A percentile compares a stretch with the other conserved stretches of the same genome.
Conservation (phyloP, 2,329 filamentous ascomycete species). For the Chrysoporthe puriensis region DNA sequence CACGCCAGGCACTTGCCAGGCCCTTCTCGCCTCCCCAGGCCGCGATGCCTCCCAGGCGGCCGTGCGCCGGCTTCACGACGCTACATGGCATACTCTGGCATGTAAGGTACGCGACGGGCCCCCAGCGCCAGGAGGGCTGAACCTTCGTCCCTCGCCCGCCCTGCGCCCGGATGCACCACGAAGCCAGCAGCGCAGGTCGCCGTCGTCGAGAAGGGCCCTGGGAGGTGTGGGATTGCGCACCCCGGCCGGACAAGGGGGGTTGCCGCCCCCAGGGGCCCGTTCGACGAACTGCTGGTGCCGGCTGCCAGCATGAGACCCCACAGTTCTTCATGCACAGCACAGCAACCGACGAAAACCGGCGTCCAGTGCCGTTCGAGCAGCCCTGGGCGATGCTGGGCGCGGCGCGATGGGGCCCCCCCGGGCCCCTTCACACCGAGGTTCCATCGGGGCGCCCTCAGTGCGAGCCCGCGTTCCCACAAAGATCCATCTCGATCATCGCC, state of each 20-base stretch:
- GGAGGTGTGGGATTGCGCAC: conserved; percentile 1
- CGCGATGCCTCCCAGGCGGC: too few relatives aligned
- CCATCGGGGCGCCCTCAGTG: background rate
- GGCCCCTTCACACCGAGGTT: conserved; percentile 10
- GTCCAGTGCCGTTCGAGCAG: background rate
- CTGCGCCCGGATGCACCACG: too few relatives aligned
- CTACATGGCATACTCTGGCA: too few relatives aligned
- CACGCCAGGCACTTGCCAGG: too few relatives aligned
- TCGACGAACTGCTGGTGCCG: background rate
- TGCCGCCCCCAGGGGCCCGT: background rate
- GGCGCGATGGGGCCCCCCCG: too few relatives aligned
- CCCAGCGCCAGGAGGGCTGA: too few relatives aligned
- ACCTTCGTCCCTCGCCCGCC: too few relatives aligned
- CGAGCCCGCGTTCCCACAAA: background rate
- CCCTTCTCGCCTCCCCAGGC: too few relatives aligned
- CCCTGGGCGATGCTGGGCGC: too few relatives aligned
- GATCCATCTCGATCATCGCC: conserved; percentile 1
- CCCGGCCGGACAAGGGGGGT: background rate
- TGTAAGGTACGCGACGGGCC: too few relatives aligned
- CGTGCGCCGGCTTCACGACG: too few relatives aligned
- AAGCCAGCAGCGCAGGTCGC: too few relatives aligned
- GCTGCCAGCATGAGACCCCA: background rate
- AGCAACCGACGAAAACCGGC: conserved; percentile 5
- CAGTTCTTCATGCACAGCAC: background rate
- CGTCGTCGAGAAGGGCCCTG: background rate